Evolutionary conservation across 345 rosid genomes (phyloP).

Genomic region (Chamaenerion angustifolium): DNA sequence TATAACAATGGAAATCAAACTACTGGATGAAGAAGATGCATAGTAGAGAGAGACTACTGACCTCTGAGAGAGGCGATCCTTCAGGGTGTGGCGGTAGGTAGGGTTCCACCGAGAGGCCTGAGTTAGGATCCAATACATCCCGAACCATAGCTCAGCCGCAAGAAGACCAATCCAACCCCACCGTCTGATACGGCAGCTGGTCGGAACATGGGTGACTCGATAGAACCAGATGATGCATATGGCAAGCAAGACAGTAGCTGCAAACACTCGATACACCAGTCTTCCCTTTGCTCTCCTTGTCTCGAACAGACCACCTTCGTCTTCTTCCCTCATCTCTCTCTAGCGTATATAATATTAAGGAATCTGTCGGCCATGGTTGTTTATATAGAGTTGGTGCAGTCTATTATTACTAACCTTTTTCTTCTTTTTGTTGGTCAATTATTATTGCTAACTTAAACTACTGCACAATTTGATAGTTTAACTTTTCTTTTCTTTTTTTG

Average conservation of each 20-base stretch:
- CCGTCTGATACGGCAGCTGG: slow-evolving; percentile 9
- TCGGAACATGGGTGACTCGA: slow-evolving; percentile 19
- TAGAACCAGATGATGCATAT: slow-evolving; percentile 20
- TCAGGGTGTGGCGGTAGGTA: slow-evolving; percentile 23
- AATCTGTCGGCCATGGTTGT: not conserved
- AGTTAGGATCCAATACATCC: slow-evolving; percentile 31
- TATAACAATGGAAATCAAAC: not conserved
- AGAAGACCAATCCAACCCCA: slow-evolving; percentile 40
- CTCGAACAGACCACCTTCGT: slow-evolving; percentile 20
- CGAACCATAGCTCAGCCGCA: slow-evolving; percentile 35
- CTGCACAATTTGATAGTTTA: no score
- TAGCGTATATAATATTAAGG: not conserved
- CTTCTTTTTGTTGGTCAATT: no score
- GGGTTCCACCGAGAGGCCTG: slow-evolving; percentile 36
- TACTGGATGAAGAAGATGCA: not conserved
- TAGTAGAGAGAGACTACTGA: not conserved
- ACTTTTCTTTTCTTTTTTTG: no score
- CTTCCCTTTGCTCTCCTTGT: slow-evolving; percentile 19
- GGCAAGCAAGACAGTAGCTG: slow-evolving; percentile 15
- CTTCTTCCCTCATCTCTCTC: slow-evolving; percentile 10
- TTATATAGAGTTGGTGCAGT: no score
- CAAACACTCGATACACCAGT: slow-evolving; percentile 12
- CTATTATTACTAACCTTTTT: no score
- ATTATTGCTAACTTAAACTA: no score
- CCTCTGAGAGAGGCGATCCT: slow-evolving; percentile 37